A percentile compares a stretch with the other conserved stretches of the same genome.
These are phyloP conservation scores for Xerocomus potaroensis DNA, from an alignment of 768 basidiomycete species.

Conservation along the genomic window DNA sequence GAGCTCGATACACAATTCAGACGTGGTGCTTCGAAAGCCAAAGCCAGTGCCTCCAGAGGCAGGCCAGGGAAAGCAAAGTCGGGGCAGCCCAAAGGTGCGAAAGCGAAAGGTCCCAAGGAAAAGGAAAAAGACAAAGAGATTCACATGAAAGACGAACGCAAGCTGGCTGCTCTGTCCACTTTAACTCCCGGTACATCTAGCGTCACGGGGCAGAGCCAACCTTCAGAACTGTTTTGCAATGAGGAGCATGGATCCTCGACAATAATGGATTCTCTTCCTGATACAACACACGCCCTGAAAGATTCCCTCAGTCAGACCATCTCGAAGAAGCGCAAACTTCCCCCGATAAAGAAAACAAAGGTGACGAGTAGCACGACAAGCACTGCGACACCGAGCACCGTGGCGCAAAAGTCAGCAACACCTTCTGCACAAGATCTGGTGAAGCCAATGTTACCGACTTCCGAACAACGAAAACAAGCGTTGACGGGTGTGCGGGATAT, in stretches of 20 bases:
- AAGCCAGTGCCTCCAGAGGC: conserved; percentile 19
- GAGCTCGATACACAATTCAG: conserved; percentile 20
- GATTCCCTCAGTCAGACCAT: conserved; percentile 24
- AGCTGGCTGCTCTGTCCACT: conserved; percentile 14
- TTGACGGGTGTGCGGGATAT: conserved; percentile 51
- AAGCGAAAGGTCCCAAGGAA: conserved; percentile 32
- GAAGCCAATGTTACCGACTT: conserved; percentile 25
- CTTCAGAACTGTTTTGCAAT: conserved; percentile 28
- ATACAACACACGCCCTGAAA: conserved; percentile 25
- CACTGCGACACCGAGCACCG: conserved; percentile 22
- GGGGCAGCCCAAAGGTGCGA: conserved; percentile 16
- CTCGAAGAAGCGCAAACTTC: conserved; percentile 62
- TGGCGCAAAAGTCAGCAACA: conserved; percentile 21
- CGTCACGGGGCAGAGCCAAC: conserved; percentile 32
- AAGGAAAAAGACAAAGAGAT: conserved; percentile 32
- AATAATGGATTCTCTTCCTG: conserved; percentile 7
- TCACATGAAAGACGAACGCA: conserved; percentile 42
- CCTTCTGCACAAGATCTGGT: conserved; percentile 20
- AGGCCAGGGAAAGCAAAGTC: conserved; percentile 23
- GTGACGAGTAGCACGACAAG: conserved; percentile 18
- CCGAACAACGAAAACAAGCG: conserved; percentile 37
- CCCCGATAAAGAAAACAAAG: conserved; percentile 68
- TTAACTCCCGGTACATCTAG: conserved; percentile 25
- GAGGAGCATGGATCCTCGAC: conserved; percentile 19
- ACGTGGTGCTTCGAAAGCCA: conserved; percentile 23